phyloP scores from a whole-genome alignment of 169 alveolate genomes.

The Cryptosporidium meleagridis region DNA sequence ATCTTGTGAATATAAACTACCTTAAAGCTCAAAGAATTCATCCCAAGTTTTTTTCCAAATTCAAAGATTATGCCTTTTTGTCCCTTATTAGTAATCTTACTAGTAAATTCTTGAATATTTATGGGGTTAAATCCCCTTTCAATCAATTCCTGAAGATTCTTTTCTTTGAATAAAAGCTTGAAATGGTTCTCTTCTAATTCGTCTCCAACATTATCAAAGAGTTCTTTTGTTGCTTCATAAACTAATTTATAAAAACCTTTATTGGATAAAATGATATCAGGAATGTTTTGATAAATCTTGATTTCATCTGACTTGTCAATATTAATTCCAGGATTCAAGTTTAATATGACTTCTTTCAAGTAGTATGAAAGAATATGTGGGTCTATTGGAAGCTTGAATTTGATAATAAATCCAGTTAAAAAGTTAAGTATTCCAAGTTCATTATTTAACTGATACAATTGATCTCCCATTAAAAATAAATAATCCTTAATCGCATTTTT shows the following conservation, averaged over 20 bases:
- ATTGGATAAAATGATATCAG: neutral
- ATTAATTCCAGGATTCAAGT: conserved; percentile 1
- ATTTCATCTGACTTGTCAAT: conserved; percentile 5
- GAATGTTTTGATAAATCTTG: conserved; percentile 34
- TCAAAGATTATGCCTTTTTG: neutral
- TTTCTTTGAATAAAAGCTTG: neutral
- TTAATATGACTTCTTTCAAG: conserved; percentile 10
- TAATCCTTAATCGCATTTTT: neutral
- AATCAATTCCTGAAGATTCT: neutral
- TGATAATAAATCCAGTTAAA: neutral
- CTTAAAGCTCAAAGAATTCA: conserved; percentile 28
- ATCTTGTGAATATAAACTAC: neutral
- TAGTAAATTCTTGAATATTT: neutral
- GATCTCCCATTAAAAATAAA: neutral
- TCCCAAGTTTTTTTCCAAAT: conserved; percentile 52
- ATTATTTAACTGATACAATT: conserved; percentile 14
- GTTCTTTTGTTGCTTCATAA: neutral
- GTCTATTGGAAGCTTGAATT: conserved; percentile 45
- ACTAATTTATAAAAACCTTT: conserved; percentile 29
- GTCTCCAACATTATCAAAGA: neutral
- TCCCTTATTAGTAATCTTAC: neutral
- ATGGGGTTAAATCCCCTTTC: conserved; percentile 44
- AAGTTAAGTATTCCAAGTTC: conserved; percentile 31
- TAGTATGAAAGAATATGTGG: conserved; percentile 41
- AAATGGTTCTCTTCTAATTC: conserved; percentile 10